Base-by-base conservation (phyloP, 257 asterid species). In the Verbascum thapsus region DNA sequence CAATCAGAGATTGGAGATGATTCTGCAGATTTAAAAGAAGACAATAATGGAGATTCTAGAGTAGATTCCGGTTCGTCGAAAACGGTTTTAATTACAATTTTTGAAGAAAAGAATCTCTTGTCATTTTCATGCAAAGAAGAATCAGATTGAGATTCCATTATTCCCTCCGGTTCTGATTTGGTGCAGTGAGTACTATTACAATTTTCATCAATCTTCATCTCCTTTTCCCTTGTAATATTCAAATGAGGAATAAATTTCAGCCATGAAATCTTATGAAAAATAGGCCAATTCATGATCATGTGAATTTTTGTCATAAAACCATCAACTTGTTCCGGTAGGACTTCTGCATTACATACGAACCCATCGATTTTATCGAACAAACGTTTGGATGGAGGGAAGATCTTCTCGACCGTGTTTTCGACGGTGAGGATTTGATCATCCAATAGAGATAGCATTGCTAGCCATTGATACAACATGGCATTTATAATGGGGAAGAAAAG, bases 401-500 rank as follows among this genome's bases (percentile, higher is more conserved):
- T 7, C 42, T 22, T 19, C 76, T 85, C 91, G 23, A 67, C 61
- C 39, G 55, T 19, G 30, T 16, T 9, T 47, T 79, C 87, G 2
- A 69, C 0, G 5, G 56, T 8, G 19, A 88, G 79, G 13, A 85
- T 76, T 0, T 72, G 70, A 30, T 85, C 90, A 60, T 88, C 96
- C 1, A 77, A 11, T 32, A 72, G 59, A 6, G 83, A 64, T 10
- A 81, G 67, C 20, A 78, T 9, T 6, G 80, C 68, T 1, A 88
- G 67, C 72, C 85, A 78, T 17, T 63, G 80, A 49, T 68, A 43
- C 8, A 70, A 61, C 43, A 80, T 38, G 3, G 64, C 32, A 34
- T 73, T 53, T 10, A 74, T 7, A 0, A 74, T 70, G 13, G 91
- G 87, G 49, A 67, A 51, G 23, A 67, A 58, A 13, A 22, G 17